Percentiles rank a stretch among this genome's conserved stretches.
These are phyloP conservation scores for Echinosphaeria canescens DNA, from an alignment of 2,329 filamentous ascomycete genomes.

Conservation along the genomic window DNA sequence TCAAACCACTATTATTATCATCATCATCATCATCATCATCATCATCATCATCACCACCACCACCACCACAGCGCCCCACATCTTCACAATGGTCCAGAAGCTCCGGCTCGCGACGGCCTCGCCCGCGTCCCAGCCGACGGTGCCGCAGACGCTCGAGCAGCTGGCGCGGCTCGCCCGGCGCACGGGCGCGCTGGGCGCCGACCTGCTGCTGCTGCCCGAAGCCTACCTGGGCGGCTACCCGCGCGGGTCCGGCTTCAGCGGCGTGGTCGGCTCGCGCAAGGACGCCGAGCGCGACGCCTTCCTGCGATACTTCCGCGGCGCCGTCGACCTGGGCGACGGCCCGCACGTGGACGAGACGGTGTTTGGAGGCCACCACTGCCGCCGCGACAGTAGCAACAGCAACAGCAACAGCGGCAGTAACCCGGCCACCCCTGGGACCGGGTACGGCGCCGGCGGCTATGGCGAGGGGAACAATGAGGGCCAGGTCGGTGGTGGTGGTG, in stretches of 20 bases:
- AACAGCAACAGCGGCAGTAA: no score
- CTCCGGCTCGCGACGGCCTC: conserved; percentile 34
- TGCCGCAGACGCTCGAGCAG: conserved; percentile 37
- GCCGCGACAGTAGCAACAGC: no score
- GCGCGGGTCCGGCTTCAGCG: conserved; percentile 58
- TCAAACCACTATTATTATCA: no score
- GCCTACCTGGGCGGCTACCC: conserved; percentile 87
- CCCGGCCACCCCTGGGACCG: no score
- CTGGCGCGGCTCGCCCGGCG: conserved; percentile 38
- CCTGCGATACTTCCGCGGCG: conserved; percentile 54
- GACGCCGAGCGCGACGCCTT: conserved; percentile 61
- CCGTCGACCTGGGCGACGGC: conserved; percentile 71
- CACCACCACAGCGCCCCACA: conserved; percentile 4
- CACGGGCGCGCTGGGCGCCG: conserved; percentile 31
- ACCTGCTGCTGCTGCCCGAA: conserved; percentile 77
- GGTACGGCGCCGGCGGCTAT: no score
- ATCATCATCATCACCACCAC: background rate
- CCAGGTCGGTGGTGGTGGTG: no score
- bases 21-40: no score
- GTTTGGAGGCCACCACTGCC: no score
- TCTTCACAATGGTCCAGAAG: no score
- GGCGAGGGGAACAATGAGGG: no score
- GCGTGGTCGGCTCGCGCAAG: conserved; percentile 46
- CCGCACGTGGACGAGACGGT: no score
- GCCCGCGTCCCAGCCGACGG: conserved; percentile 25